phyloP scores from a whole-genome alignment of 495 filamentous ascomycete genomes.

The Hypoxylon rickii region DNA sequence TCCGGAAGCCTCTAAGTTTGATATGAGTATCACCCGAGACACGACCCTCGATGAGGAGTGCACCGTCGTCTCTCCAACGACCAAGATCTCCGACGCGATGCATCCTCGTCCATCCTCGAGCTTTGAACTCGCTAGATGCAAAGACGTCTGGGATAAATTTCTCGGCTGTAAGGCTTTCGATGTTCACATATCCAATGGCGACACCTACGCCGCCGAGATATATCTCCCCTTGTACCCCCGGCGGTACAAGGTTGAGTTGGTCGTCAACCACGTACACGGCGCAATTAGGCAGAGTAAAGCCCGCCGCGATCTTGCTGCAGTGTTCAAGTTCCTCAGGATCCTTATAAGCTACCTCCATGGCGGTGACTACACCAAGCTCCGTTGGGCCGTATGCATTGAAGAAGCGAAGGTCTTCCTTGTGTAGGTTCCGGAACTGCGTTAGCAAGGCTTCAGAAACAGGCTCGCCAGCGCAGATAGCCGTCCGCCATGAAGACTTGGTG shows the following conservation, averaged over 20 bases:
- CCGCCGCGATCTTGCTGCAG: background rate
- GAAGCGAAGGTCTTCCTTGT: slow-evolving; percentile 22
- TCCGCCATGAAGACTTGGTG: slow-evolving; percentile 24
- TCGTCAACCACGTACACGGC: slow-evolving; percentile 52
- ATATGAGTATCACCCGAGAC: slow-evolving; percentile 54
- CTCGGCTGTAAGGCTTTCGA: slow-evolving; percentile 10
- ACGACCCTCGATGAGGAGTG: slow-evolving; percentile 44
- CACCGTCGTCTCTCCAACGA: slow-evolving; percentile 41
- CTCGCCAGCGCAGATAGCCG: slow-evolving; percentile 38
- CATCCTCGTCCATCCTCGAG: slow-evolving; percentile 41
- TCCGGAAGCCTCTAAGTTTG: slow-evolving; percentile 57
- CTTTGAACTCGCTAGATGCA: slow-evolving; percentile 16
- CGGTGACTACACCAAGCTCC: slow-evolving; percentile 29
- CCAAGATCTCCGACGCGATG: slow-evolving; percentile 51
- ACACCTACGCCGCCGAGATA: slow-evolving; percentile 45
- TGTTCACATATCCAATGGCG: slow-evolving; percentile 42
- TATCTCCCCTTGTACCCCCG: slow-evolving; percentile 43
- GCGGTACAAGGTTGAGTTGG: slow-evolving; percentile 42
- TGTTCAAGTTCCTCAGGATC: background rate
- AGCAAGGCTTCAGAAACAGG: slow-evolving; percentile 6
- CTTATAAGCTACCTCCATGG: slow-evolving; percentile 12
- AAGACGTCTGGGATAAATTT: slow-evolving; percentile 46
- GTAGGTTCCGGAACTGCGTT: slow-evolving; percentile 16
- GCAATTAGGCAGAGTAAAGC: slow-evolving; percentile 39
- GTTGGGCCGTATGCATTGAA: slow-evolving; percentile 43